Evolutionary conservation across 2,329 filamentous ascomycete species (phyloP), one percentile per base, ranked within the genome.

Genomic region (Davidsoniella eucalypti): DNA sequence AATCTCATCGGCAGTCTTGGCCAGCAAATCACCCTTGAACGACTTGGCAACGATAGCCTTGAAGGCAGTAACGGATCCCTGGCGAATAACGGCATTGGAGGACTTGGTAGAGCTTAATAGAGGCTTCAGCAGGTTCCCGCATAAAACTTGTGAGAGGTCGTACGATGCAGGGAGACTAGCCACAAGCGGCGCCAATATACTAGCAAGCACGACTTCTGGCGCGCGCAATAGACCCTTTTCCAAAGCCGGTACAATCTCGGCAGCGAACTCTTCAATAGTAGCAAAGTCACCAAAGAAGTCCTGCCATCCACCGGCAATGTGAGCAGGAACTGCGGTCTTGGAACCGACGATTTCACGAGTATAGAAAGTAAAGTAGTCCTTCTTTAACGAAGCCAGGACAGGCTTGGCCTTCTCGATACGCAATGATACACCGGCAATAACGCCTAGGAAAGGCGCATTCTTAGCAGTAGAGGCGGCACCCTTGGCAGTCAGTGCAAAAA

Each of bases 81-180:
- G 75, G 51, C 90, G 80, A 54, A 95, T 86, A 2, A 66, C 65
- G 12, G 76, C 68, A 62, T 94, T 96, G 59, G 84, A 88, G 1
- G 92, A 96, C 64, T 94, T 95, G 63, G 88, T 72, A 61, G 87
- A 94, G 39, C 87, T 80, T n/a, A 96, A 66, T 10, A 98, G 69
- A 5, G 87, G 86, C 63, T 94, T 96, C 37, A 93, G 65, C 36
- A 98, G 71, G 54, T 83, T 84, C 23, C 72, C 70, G 48, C 75
- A 72, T 16, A 96, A 70, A 4, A 84, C 67, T 37, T 78, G 75
- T 7, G 90, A 90, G 16, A 96, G 71, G 58, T 98, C 90, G 57
- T 92, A 72, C 5, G 69, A 68, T 25, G 67, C 61, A 1, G 87
- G 79, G 5, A 98, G 68, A 25, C 85, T 77, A 7, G 71, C 64